Evolutionary conservation across 352 stramenopile genomes (phyloP).

Genomic region (Phytophthora crassamura): DNA sequence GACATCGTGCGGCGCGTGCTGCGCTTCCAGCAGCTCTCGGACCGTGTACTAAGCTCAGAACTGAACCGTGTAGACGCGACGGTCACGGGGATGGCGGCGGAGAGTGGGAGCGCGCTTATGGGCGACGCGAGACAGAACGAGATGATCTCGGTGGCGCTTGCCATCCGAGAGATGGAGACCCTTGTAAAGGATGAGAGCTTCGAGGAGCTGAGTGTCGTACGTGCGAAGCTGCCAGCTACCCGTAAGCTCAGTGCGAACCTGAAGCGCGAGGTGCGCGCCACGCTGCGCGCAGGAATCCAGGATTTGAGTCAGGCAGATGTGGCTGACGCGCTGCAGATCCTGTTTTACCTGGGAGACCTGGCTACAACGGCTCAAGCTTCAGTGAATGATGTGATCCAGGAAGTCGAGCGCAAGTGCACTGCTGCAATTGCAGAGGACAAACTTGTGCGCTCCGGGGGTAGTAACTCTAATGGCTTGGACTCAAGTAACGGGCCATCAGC

Average conservation of each 20-base stretch:
- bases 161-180: constrained; percentile 77
- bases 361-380: constrained; percentile 69
- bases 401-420: constrained; percentile 73
- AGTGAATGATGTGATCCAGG: constrained; percentile 87
- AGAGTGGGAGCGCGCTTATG: constrained; percentile 18
- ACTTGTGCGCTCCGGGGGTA: constrained; percentile 42
- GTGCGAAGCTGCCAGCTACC: constrained; percentile 55
- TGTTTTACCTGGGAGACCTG: constrained; percentile 78
- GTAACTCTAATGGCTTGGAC: constrained; percentile 24
- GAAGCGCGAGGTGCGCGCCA: constrained; percentile 59
- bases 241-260: constrained; percentile 55
- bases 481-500: constrained; percentile 38
- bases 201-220: constrained; percentile 71
- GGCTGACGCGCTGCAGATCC: constrained; percentile 77
- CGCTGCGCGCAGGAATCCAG: constrained; percentile 59
- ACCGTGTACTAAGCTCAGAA: constrained; percentile 51
- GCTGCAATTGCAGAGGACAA: constrained; percentile 69
- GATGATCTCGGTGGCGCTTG: constrained; percentile 65
- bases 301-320: constrained; percentile 73
- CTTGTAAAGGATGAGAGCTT: constrained; percentile 64
- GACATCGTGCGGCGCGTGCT: constrained; percentile 77
- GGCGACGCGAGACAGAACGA: constrained; percentile 44
- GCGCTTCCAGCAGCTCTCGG: constrained; percentile 79
- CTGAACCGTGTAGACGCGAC: constrained; percentile 41
- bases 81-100: background rate